phyloP scores from a whole-genome alignment of 345 rosid genomes.

The Viola odorata region DNA sequence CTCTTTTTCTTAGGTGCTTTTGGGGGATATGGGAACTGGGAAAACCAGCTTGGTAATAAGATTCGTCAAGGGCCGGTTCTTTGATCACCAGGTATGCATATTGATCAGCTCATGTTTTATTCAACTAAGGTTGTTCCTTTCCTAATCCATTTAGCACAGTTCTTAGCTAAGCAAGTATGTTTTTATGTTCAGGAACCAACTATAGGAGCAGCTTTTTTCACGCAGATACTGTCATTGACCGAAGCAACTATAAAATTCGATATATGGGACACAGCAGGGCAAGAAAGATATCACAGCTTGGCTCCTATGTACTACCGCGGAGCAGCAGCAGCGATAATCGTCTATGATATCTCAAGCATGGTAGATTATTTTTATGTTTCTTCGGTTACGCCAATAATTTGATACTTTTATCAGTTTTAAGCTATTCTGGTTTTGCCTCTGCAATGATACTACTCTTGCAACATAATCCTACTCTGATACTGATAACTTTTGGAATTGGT shows the following conservation, averaged over 20 bases:
- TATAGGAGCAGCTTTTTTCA: conserved; percentile 49
- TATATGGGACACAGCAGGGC: conserved; percentile 53
- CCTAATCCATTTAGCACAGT: background rate
- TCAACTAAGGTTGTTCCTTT: background rate
- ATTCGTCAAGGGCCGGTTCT: conserved; percentile 62
- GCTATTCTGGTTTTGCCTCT: background rate
- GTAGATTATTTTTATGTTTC: conserved; percentile 10
- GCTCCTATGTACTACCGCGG: conserved; percentile 55
- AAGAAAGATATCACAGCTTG: conserved; percentile 46
- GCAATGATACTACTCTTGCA: no score
- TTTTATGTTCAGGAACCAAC: conserved; percentile 36
- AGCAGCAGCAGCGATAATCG: conserved; percentile 42
- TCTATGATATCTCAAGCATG: conserved; percentile 39
- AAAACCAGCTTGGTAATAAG: conserved; percentile 62
- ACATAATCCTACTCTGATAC: background rate
- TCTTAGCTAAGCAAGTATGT: background rate
- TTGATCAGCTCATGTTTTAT: background rate
- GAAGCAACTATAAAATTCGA: conserved; percentile 49
- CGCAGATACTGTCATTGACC: conserved; percentile 35
- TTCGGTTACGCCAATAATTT: background rate
- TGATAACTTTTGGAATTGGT: no score
- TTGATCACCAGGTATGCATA: conserved; percentile 43
- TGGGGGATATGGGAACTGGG: conserved; percentile 70
- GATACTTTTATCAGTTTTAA: background rate
- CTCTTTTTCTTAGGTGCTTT: conserved; percentile 39